A percentile compares a stretch with the other conserved stretches of the same genome.
Evolutionary conservation across 2,329 filamentous ascomycete species (phyloP).

Genomic region (Acrocalymma vagum): DNA sequence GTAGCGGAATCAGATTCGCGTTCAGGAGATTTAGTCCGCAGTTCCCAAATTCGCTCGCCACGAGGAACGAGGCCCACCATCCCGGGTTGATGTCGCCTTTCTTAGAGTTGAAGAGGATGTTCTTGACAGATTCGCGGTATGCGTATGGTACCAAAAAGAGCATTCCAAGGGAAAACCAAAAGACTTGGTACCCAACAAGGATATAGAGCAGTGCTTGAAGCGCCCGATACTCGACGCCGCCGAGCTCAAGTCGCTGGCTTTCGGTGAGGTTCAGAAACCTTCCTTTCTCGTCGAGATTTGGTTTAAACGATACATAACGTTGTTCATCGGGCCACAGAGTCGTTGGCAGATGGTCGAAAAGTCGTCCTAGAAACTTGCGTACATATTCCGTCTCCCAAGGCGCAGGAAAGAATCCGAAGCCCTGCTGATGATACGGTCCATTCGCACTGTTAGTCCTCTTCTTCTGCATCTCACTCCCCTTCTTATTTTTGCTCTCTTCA

Average conservation of each 20-base stretch:
- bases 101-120: constrained; percentile 49
- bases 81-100: constrained; percentile 39
- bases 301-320: constrained; percentile 42
- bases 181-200: constrained; percentile 51
- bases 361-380: constrained; percentile 28
- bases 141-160: constrained; percentile 59
- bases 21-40: constrained; percentile 65
- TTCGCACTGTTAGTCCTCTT: too few species aligned
- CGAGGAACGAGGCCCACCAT: constrained; percentile 48
- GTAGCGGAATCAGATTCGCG: constrained; percentile 69
- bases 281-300: constrained; percentile 36
- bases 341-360: constrained; percentile 25
- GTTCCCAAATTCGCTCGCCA: constrained; percentile 62
- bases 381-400: constrained; percentile 39
- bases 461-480: constrained; percentile 1
- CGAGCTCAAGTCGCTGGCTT: constrained; percentile 55
- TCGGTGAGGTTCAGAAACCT: constrained; percentile 48
- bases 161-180: constrained; percentile 53
- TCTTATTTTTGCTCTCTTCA: constrained; percentile 1
- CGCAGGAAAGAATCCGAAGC: constrained; percentile 38
- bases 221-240: constrained; percentile 62
- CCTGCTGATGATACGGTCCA: constrained; percentile 36
- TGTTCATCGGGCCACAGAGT: constrained; percentile 32
- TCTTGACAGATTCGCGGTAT: constrained; percentile 47
- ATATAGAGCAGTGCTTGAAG: constrained; percentile 58